Base-by-base conservation (phyloP, 371 early-diverging fungal species). In the Mucor mucedo region DNA sequence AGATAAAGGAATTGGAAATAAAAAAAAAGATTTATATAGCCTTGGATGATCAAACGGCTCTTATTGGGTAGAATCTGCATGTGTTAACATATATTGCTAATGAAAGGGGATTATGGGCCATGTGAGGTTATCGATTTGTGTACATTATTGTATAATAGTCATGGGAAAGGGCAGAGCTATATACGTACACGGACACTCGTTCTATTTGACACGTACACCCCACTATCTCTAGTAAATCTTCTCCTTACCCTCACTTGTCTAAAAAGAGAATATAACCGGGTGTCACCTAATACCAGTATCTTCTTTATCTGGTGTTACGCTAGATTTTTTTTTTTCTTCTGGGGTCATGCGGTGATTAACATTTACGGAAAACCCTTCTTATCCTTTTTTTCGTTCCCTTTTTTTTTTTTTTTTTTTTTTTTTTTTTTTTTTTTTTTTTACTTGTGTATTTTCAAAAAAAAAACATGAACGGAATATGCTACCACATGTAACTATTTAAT, bases 111-210 rank as follows among this genome's bases (percentile, higher is more conserved):
- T 35, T 35, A 35, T 35, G 35, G 35, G 57, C 52, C 63, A 63
- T 63, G 63, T 63, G 63, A 63, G 63, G 49, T 63, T 63, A 63
- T 63, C 63, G 63, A 63, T 63, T 63, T 63, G 63, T 62, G 63
- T 55, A 62, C 58, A 35, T 42, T 21, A 55, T 28, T 40, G 56
- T 30, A 28, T 40, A 39, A 47, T 38, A 48, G 58, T 58, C 58
- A 59, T 59, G 60, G 60, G 60, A 49, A 47, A 58, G 29, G 30
- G 35, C 27, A 58, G 33, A 44, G 47, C 10, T 33, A 35, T 47
- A 38, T 42, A 33, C 13, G 40, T 42, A 58, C 48, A 35, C 58
- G 10, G 33, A 58, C 45, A 32, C 45, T 44, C 57, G 7, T 32
- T 40, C 3, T 32, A 32, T 44, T 57, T 45, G 45, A 32, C 33